Evolutionary conservation across 1,284 basidiomycete genomes (phyloP).

Genomic region (Rhodotorula sp.): DNA sequence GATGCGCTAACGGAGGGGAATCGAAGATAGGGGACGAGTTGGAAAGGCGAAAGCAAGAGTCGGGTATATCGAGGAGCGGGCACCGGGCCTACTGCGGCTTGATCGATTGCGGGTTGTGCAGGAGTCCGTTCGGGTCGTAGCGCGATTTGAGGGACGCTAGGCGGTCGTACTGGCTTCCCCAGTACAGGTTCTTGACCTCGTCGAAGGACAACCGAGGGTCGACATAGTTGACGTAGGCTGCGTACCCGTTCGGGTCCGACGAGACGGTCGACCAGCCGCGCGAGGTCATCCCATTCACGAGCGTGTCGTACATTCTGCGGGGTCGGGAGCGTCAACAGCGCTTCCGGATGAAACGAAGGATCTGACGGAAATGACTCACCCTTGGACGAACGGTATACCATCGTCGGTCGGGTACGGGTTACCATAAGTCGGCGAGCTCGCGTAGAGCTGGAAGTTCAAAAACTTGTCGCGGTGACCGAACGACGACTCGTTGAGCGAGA

Average conservation of each 20-base stretch:
- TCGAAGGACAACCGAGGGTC: constrained; percentile 26
- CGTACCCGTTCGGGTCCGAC: constrained; percentile 16
- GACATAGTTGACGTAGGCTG: constrained; percentile 36
- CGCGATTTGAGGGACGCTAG: constrained; percentile 19
- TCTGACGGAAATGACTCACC: constrained; percentile 12
- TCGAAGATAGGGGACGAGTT: too few relatives aligned
- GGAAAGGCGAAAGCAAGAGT: background rate
- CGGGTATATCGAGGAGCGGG: background rate
- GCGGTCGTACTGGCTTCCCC: constrained; percentile 35
- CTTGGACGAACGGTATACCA: constrained; percentile 38
- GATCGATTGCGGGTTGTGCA: constrained; percentile 36
- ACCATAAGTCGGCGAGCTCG: constrained; percentile 38
- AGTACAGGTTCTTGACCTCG: constrained; percentile 31
- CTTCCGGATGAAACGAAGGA: background rate
- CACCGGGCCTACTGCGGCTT: background rate
- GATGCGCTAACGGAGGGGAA: background rate
- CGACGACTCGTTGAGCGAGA: constrained; percentile 41
- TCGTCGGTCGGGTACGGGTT: constrained; percentile 36
- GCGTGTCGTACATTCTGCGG: constrained; percentile 29
- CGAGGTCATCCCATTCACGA: constrained; percentile 32
- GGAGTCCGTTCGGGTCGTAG: constrained; percentile 28
- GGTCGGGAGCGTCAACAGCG: background rate
- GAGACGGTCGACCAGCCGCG: constrained; percentile 15
- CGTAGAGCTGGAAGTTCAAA: constrained; percentile 49
- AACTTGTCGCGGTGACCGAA: constrained; percentile 47